Percentiles rank a stretch among this genome's conserved stretches.
phyloP scores from a whole-genome alignment of 2,329 filamentous ascomycete genomes.

The Lecanoromycetidae sp. region DNA sequence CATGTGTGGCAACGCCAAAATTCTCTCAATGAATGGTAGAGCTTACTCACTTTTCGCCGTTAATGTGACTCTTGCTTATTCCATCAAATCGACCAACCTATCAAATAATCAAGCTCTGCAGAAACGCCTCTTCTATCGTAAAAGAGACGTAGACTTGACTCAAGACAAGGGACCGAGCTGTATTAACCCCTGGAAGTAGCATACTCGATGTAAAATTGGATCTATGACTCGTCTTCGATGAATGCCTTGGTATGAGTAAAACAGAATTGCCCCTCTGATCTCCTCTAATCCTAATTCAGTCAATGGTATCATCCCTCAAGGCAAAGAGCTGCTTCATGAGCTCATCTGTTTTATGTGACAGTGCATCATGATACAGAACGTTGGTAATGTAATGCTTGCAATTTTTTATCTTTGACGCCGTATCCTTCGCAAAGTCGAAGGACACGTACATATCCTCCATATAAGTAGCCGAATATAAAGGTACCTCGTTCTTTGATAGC shows the following conservation, averaged over 20 bases:
- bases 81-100: no score
- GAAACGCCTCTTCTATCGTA: no score
- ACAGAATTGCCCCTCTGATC: no score
- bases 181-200: neutral
- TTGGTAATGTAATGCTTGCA: constrained; percentile 79
- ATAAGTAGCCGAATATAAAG: constrained; percentile 74
- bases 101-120: no score
- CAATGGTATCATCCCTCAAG: constrained; percentile 57
- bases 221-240: neutral
- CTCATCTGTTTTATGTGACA: constrained; percentile 61
- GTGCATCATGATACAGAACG: constrained; percentile 71
- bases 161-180: no score
- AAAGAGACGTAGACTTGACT: no score
- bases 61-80: no score
- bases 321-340: constrained; percentile 65
- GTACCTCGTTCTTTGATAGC: constrained; percentile 64
- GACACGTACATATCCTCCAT: constrained; percentile 90
- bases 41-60: no score
- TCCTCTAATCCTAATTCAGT: constrained; percentile 33
- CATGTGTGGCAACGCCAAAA: no score
- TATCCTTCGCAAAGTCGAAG: constrained; percentile 58
- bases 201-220: neutral
- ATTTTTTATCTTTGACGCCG: constrained; percentile 60
- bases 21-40: no score
- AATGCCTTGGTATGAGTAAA: no score